Percentiles rank a stretch among this genome's conserved stretches.
These are phyloP conservation scores for Imleria badia DNA, from an alignment of 768 basidiomycete species.

Conservation along the genomic window DNA sequence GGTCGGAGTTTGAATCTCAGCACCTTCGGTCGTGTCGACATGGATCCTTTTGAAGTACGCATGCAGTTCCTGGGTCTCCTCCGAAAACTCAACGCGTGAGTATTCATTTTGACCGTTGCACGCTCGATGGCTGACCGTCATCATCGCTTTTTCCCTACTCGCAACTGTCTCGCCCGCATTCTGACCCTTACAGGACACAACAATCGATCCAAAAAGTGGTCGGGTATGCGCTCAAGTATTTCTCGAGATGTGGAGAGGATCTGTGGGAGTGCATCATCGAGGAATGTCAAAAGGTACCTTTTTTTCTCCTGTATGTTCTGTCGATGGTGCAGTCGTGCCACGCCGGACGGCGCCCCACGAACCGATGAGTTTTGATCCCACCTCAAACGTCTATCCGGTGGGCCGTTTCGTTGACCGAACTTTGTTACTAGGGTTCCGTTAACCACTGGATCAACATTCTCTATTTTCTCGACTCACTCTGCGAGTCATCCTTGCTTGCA, in stretches of 20 bases:
- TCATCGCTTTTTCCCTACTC: no score
- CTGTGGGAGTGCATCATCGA: constrained; percentile 93
- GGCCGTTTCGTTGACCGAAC: not conserved
- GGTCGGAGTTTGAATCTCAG: no score
- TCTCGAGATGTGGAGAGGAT: constrained; percentile 83
- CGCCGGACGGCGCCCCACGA: no score
- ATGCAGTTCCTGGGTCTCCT: constrained; percentile 78
- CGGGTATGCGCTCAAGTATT: constrained; percentile 81
- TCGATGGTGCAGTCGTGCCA: no score
- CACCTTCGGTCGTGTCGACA: not conserved
- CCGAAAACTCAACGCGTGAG: constrained; percentile 71
- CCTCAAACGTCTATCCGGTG: no score
- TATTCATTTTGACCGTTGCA: not conserved
- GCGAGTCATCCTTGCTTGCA: constrained; percentile 71
- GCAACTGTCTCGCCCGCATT: no score
- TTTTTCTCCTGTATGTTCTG: no score
- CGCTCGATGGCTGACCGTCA: no score
- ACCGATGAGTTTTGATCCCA: no score
- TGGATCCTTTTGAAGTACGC: constrained; percentile 68
- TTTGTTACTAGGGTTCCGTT: constrained; percentile 61
- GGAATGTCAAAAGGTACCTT: constrained; percentile 78
- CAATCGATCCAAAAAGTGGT: constrained; percentile 89
- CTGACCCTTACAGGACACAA: constrained; percentile 77
- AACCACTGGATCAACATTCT: constrained; percentile 93
- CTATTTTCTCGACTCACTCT: constrained; percentile 87